Percentiles rank a stretch among this genome's conserved stretches.
Evolutionary conservation across 2,329 filamentous ascomycete genomes (phyloP).

Genomic region (Samsoniella hepiali): DNA sequence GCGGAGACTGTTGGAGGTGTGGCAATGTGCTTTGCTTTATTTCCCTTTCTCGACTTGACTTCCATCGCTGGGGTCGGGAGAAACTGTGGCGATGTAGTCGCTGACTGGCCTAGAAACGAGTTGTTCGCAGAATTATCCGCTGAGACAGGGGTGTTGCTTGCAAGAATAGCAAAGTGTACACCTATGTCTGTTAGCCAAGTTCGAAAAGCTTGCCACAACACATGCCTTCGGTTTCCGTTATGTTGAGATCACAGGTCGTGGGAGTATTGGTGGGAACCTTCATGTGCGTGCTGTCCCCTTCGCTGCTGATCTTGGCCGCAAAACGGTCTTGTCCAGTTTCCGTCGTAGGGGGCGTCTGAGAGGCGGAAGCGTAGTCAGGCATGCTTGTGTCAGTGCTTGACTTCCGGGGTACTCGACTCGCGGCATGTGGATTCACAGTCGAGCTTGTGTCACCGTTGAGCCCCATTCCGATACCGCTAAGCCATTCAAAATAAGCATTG

Average conservation of each 20-base stretch:
- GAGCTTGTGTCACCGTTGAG: neutral
- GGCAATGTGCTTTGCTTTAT: conserved; percentile 16
- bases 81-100: conserved; percentile 35
- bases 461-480: conserved; percentile 23
- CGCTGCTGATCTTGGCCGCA: conserved; percentile 32
- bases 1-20: conserved; percentile 18
- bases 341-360: conserved; percentile 19
- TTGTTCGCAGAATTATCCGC: conserved; percentile 42
- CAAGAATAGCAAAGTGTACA: neutral
- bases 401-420: conserved; percentile 18
- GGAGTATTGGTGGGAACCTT: conserved; percentile 45
- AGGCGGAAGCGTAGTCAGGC: conserved; percentile 36
- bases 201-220: neutral
- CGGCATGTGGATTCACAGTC: neutral
- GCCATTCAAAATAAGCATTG: conserved; percentile 30
- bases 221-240: conserved; percentile 7
- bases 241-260: conserved; percentile 25
- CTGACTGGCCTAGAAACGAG: conserved; percentile 48
- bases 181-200: neutral
- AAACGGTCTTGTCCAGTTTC: neutral
- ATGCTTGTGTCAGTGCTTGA: conserved; percentile 41
- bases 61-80: conserved; percentile 34
- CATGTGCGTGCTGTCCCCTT: conserved; percentile 23
- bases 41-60: conserved; percentile 45
- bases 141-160: conserved; percentile 20